Percentiles rank a stretch among this genome's conserved stretches.
Conservation (phyloP, 2,329 filamentous ascomycete genomes). For the Pyrenochaeta sp. region DNA sequence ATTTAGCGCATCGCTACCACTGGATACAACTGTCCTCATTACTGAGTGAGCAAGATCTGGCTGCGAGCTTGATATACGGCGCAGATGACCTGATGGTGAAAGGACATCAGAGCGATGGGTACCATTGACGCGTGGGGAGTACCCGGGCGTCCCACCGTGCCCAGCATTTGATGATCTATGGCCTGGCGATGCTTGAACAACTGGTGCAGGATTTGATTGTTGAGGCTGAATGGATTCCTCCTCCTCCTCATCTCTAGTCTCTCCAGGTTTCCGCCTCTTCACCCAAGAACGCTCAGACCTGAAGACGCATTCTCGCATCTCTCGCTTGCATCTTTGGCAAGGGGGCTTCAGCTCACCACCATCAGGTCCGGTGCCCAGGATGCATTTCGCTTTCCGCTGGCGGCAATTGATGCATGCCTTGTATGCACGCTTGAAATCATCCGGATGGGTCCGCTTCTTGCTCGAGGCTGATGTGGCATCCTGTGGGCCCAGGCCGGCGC, state of each 20-base stretch:
- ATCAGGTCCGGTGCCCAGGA: constrained; percentile 54
- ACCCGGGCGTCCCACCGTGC: constrained; percentile 33
- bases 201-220: constrained; percentile 11
- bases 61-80: constrained; percentile 44
- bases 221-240: constrained; percentile 18
- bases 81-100: constrained; percentile 39
- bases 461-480: constrained; percentile 26
- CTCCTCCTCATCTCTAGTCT: constrained; percentile 32
- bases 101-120: constrained; percentile 37
- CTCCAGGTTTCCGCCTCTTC: constrained; percentile 47
- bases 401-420: constrained; percentile 64
- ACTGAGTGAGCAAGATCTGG: constrained; percentile 51
- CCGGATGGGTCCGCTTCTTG: constrained; percentile 48
- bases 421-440: constrained; percentile 63
- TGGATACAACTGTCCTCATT: constrained; percentile 61
- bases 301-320: constrained; percentile 61
- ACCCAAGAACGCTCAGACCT: constrained; percentile 50
- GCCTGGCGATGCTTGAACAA: constrained; percentile 25
- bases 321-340: constrained; percentile 60
- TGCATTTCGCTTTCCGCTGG: constrained; percentile 62
- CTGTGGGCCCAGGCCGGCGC: constrained; percentile 20
- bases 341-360: constrained; percentile 53
- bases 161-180: constrained; percentile 36
- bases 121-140: constrained; percentile 35
- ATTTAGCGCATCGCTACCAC: constrained; percentile 62